Conservation (phyloP, 305 asterid genomes). For the Ajuga reptans region DNA sequence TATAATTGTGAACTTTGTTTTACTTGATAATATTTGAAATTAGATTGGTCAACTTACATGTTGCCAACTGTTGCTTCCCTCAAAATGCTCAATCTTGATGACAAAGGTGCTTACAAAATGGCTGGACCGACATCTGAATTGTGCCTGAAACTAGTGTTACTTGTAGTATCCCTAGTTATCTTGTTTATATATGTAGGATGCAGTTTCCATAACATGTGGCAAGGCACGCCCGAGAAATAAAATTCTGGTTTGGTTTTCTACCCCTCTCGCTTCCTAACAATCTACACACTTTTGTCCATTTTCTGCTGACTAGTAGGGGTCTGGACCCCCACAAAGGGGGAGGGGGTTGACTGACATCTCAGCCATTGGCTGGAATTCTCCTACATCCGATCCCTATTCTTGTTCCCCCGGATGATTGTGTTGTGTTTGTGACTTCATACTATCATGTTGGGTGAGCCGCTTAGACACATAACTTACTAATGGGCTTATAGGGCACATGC, state of each 20-base stretch:
- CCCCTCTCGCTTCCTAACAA: neutral
- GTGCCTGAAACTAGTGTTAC: neutral
- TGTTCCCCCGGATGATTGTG: too few species aligned
- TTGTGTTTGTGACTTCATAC: too few species aligned
- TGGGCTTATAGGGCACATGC: neutral
- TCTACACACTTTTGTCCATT: too few species aligned
- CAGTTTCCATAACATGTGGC: neutral
- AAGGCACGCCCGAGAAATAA: neutral
- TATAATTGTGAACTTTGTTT: neutral
- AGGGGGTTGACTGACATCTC: too few species aligned
- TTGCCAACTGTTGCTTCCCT: neutral
- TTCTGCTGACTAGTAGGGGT: too few species aligned
- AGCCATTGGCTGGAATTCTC: too few species aligned
- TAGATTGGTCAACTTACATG: neutral
- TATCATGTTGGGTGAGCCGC: too few species aligned
- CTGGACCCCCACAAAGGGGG: too few species aligned
- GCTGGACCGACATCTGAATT: neutral
- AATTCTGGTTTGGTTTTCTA: neutral
- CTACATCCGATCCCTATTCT: too few species aligned
- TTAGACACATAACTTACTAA: neutral
- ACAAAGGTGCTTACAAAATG: neutral
- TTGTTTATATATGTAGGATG: neutral
- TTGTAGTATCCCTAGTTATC: neutral
- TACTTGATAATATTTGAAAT: neutral
- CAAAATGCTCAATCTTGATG: neutral